Evolutionary conservation across 768 basidiomycete species (phyloP), one percentile per base, ranked within the genome.

Genomic region (Guyanaporus albipodus): DNA sequence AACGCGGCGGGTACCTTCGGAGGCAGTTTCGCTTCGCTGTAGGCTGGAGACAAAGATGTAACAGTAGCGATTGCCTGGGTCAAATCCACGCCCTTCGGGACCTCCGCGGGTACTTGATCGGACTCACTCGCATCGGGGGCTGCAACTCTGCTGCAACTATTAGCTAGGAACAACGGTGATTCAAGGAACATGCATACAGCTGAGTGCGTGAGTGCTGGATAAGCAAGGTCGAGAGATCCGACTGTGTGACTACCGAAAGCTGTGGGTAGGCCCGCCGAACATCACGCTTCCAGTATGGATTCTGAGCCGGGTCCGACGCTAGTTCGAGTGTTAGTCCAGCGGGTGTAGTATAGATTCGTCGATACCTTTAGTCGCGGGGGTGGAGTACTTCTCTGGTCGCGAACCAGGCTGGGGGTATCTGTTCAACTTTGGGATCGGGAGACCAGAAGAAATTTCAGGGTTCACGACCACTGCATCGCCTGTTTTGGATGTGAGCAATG

Each of bases 261-360:
- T 86, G 89, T n/a, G 93, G 91, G 67, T 93, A 96, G 28, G 82
- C 82, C 42, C 93, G 83, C 47, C 92, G 83, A 58, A 94, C 88
- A 70, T 96, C 93, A 51, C 93, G 88, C 69, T 95, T 95, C 85
- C 87, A 94, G 76, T 97, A 97, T 46, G 87, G 88, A 67, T 91
- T 91, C 72, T 90, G 78, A 26, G 90, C 90, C 31, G 79, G 79
- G 68, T 92, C 90, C 34, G 89, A 91, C 19, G 88, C 89, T 89
- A 42, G n/a, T 22, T 9, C 14, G 7, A 6, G 31, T 24, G 50
- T 67, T 42, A 60, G 55, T 42, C 21, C 23, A 6, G 45, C 12
- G 32, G 6, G 18, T 4, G 28, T 14, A 35, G 47, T 58, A 21
- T 17, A 15, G 22, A 0, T 39, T 5, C 33, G 39, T 47, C 56